A percentile compares a stretch with the other conserved stretches of the same genome.
phyloP scores from a whole-genome alignment of 257 asterid species.

The Scutellaria barbata region DNA sequence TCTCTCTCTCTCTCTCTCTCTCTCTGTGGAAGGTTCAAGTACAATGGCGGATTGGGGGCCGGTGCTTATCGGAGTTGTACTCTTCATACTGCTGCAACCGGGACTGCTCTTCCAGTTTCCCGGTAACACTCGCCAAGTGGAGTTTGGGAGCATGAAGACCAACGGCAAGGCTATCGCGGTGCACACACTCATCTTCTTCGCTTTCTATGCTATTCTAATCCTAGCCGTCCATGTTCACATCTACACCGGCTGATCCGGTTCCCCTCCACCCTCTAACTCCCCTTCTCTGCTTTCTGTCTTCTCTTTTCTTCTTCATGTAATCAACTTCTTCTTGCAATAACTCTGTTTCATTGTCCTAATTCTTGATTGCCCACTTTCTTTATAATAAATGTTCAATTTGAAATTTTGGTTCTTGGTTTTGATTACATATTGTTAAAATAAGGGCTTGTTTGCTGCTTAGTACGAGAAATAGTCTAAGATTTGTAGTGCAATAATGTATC shows the following conservation, averaged over 20 bases:
- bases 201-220: constrained; percentile 70
- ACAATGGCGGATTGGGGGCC: constrained; percentile 95
- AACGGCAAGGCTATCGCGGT: constrained; percentile 81
- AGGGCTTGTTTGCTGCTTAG: no score
- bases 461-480: no score
- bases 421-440: no score
- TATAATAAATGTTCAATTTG: no score
- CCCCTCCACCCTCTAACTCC: not conserved
- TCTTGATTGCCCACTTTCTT: no score
- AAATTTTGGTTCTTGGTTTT: no score
- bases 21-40: no score
- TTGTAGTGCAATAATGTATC: no score
- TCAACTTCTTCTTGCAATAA: no score
- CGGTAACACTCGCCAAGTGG: constrained; percentile 61
- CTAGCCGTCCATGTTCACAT: constrained; percentile 79
- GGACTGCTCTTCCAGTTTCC: constrained; percentile 82
- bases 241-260: constrained; percentile 63
- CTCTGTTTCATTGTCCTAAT: no score
- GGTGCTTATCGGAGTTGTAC: constrained; percentile 78
- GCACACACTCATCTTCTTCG: constrained; percentile 83
- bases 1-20: not conserved
- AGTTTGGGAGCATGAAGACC: constrained; percentile 86
- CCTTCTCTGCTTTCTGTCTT: not conserved
- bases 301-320: not conserved
- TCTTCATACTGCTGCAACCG: constrained; percentile 76